Percentiles rank a stretch among this genome's conserved stretches.
Conservation (phyloP, 768 basidiomycete species). For the Rhizopogon vinicolor region DNA sequence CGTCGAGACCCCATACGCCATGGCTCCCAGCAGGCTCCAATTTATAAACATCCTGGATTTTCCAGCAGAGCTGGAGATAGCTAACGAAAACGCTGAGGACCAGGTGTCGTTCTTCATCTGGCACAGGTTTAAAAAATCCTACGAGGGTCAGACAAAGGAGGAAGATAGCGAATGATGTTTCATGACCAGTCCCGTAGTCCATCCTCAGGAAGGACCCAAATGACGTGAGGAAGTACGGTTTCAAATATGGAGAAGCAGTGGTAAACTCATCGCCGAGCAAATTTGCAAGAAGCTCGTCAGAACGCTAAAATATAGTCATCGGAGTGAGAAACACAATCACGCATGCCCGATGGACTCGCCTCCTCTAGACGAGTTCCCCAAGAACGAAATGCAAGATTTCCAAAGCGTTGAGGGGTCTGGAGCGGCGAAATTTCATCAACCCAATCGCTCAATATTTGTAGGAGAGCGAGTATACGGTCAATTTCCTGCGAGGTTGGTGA, state of each 20-base stretch:
- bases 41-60: conserved; percentile 81
- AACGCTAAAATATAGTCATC: conserved; percentile 35
- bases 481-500: conserved; percentile 36
- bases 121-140: conserved; percentile 55
- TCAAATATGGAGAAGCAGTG: conserved; percentile 55
- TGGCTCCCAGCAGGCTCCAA: conserved; percentile 97
- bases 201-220: conserved; percentile 90
- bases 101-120: conserved; percentile 56
- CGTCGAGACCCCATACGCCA: conserved; percentile 97
- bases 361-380: conserved; percentile 80
- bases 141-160: conserved; percentile 68
- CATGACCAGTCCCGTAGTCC: conserved; percentile 98
- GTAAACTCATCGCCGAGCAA: conserved; percentile 45
- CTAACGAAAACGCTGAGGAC: conserved; percentile 64
- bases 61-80: conserved; percentile 81
- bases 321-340: conserved; percentile 1
- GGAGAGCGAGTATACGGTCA: conserved; percentile 42
- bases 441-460: conserved; percentile 69
- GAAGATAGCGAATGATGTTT: conserved; percentile 81
- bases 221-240: conserved; percentile 74
- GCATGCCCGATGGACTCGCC: conserved; percentile 33
- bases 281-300: conserved; percentile 41
- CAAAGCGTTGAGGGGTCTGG: conserved; percentile 77
- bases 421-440: conserved; percentile 78
- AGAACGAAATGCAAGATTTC: conserved; percentile 84